These are phyloP conservation scores for Penicillium hordei DNA, from an alignment of 2,329 filamentous ascomycete species.

Conservation along the genomic window DNA sequence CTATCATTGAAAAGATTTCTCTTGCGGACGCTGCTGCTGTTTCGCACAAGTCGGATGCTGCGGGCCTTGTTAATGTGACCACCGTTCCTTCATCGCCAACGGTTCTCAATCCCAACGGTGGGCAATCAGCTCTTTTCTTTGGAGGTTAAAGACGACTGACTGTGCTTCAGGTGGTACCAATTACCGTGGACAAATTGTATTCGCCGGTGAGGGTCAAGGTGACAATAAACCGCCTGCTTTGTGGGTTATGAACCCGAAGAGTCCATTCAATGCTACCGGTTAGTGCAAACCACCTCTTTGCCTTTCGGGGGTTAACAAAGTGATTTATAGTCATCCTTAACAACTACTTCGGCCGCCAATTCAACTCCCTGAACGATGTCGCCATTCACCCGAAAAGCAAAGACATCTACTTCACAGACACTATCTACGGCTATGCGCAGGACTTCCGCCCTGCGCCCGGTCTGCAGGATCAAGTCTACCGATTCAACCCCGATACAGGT, in stretches of 20 bases:
- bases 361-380: constrained; percentile 23
- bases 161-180: constrained; percentile 7
- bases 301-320: not conserved
- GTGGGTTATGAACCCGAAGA: constrained; percentile 20
- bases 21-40: constrained; percentile 17
- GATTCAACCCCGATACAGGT: constrained; percentile 17
- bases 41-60: constrained; percentile 14
- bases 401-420: constrained; percentile 24
- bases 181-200: constrained; percentile 15
- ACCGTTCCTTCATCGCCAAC: constrained; percentile 11
- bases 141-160: not conserved
- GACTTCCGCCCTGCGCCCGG: constrained; percentile 22
- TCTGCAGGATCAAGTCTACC: constrained; percentile 20
- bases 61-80: constrained; percentile 6
- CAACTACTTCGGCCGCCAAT: constrained; percentile 24
- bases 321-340: constrained; percentile 17
- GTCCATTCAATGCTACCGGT: constrained; percentile 21
- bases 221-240: constrained; percentile 17
- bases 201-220: constrained; percentile 20
- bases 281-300: not conserved
- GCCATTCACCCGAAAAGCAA: constrained; percentile 20
- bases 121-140: not conserved
- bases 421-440: constrained; percentile 20
- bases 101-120: constrained; percentile 17
- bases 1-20: constrained; percentile 18